A percentile compares a stretch with the other conserved stretches of the same genome.
These are phyloP conservation scores for Globisporangium emineosum DNA, from an alignment of 352 stramenopile genomes.

Conservation along the genomic window DNA sequence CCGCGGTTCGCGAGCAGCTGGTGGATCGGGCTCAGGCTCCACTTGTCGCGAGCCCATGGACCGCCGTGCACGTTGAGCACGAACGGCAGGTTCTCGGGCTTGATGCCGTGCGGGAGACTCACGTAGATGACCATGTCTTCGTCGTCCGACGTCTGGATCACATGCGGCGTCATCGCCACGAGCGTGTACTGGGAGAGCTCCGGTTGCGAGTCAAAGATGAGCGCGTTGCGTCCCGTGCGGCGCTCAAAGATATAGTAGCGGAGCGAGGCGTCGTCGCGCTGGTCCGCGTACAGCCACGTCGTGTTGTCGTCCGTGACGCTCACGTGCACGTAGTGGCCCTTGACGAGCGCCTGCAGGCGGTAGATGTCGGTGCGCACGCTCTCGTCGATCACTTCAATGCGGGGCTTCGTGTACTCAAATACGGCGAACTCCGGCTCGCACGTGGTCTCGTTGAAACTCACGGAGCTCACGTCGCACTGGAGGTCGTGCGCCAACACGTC, in stretches of 20 bases:
- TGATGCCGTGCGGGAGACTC: conserved; percentile 31
- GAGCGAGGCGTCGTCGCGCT: conserved; percentile 59
- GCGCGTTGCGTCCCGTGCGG: conserved; percentile 20
- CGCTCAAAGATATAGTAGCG: conserved; percentile 49
- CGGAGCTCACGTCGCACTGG: conserved; percentile 23
- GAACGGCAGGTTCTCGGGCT: conserved; percentile 29
- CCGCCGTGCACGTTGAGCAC: conserved; percentile 40
- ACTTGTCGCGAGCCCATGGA: conserved; percentile 34
- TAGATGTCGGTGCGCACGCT: conserved; percentile 28
- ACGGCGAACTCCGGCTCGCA: conserved; percentile 23
- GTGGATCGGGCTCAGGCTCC: conserved; percentile 29
- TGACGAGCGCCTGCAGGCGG: conserved; percentile 14
- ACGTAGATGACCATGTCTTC: conserved; percentile 46
- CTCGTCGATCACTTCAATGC: conserved; percentile 31
- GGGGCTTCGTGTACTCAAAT: conserved; percentile 38
- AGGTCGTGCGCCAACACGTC: conserved; percentile 30
- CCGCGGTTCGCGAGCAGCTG: conserved; percentile 47
- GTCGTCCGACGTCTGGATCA: conserved; percentile 43
- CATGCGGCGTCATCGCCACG: conserved; percentile 29
- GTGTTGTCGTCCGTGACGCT: conserved; percentile 41
- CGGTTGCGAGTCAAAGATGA: conserved; percentile 39
- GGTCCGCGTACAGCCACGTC: conserved; percentile 52
- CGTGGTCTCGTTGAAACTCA: conserved; percentile 29
- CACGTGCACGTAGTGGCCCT: conserved; percentile 29
- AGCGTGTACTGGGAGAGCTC: conserved; percentile 34